Conservation (phyloP, 2,329 filamentous ascomycete genomes). For the Stenocarpella maydis region DNA sequence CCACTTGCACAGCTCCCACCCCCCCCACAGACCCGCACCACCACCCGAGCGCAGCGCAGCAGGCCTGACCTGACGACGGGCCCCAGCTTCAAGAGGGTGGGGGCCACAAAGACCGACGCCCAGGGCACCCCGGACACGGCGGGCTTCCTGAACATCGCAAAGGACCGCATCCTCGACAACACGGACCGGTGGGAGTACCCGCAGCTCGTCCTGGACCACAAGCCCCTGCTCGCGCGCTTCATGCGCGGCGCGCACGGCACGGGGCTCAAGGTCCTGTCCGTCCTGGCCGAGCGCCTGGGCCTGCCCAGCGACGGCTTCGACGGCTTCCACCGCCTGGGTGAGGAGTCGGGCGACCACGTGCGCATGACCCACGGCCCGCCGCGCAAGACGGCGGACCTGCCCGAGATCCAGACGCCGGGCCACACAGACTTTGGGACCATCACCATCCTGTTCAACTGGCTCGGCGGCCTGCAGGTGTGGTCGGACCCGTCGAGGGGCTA, state of each 20-base stretch:
- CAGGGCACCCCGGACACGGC: slow-evolving; percentile 34
- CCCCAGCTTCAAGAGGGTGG: slow-evolving; percentile 31
- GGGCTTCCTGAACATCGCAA: slow-evolving; percentile 35
- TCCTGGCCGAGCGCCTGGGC: slow-evolving; percentile 28
- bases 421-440: slow-evolving; percentile 51
- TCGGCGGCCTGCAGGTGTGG: slow-evolving; percentile 49
- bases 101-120: slow-evolving; percentile 32
- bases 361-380: slow-evolving; percentile 35
- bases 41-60: not conserved
- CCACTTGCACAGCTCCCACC: too few relatives aligned
- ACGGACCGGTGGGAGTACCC: slow-evolving; percentile 31
- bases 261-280: slow-evolving; percentile 30
- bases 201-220: slow-evolving; percentile 23
- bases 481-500: slow-evolving; percentile 31
- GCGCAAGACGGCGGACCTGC: slow-evolving; percentile 24
- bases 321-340: slow-evolving; percentile 28
- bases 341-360: slow-evolving; percentile 36
- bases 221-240: slow-evolving; percentile 30
- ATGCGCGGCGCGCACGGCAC: slow-evolving; percentile 32
- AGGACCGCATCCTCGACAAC: slow-evolving; percentile 36
- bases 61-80: not conserved
- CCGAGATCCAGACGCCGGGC: slow-evolving; percentile 36
- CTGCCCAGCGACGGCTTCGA: slow-evolving; percentile 28
- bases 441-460: slow-evolving; percentile 50
- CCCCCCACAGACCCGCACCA: not conserved